Base-by-base conservation (phyloP, 148 eudicot genomes). In the Talinum fruticosum region DNA sequence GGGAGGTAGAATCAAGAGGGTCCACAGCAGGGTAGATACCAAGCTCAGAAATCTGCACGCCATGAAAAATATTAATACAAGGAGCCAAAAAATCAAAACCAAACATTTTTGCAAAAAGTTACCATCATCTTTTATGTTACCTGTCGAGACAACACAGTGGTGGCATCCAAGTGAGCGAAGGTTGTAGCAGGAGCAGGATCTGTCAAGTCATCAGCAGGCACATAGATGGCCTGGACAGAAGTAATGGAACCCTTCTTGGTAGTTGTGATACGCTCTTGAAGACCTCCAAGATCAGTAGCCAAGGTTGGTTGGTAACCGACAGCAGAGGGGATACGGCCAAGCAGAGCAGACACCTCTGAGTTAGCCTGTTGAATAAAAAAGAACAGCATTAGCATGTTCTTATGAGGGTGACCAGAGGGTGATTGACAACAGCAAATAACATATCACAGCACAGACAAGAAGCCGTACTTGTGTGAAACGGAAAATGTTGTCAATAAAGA, bases 321-420 rank as follows among this genome's bases (percentile, higher is more conserved):
- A 62, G 99, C 99, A 82, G 97, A 96, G 54, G 99, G 99, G 65
- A 96, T 96, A 90, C 97, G 97, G 16, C 97, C 99, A 79, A 96
- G 97, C 89, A 96, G 86, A 87, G 99, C 99, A 90, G 99, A 96
- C 88, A 96, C 99, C 85, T 96, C 97, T 41, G 98, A 95, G 86
- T 95, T 95, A 74, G 99, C 99, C 97, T 92, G 81, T 6, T 29
- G 21, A 67, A 47, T 10, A 16, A 57, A 32, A 74, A 8, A 24
- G 5, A 72, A 59, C 29, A 28, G 86, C 82, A 78, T 88, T 85
- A 74, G 93, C 91, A 92, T 84, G 75, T 62, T 29, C 33, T 14
- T 26, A 41, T 4, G 14, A 68, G 10, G 8, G 21, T 26, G 12
- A 68, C 13, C 30, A 34, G 29, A 6, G 36, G 66, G 26, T 14